These are phyloP conservation scores for Gaertneriomyces sp. DNA, from an alignment of 192 early-diverging fungal species.

Conservation along the genomic window DNA sequence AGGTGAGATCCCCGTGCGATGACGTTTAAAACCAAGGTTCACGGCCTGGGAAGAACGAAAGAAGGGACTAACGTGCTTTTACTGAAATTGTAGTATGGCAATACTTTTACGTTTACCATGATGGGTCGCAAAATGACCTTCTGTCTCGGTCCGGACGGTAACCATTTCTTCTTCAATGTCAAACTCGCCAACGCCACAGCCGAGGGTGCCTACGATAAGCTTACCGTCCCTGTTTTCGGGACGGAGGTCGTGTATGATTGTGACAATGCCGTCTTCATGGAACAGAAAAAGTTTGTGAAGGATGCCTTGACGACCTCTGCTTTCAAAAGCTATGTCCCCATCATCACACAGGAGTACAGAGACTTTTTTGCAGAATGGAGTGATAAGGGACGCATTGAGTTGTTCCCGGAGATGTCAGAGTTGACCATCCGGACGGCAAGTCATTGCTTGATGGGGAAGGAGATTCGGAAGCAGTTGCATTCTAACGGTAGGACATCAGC, in stretches of 20 bases:
- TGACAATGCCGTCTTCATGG: slow-evolving; percentile 87
- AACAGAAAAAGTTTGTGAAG: slow-evolving; percentile 99
- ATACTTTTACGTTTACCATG: slow-evolving; percentile 91
- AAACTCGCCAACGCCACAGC: slow-evolving; percentile 80
- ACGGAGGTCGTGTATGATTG: slow-evolving; percentile 95
- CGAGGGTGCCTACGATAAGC: slow-evolving; percentile 86
- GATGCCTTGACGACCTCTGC: slow-evolving; percentile 80
- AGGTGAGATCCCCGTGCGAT: slow-evolving; percentile 20
- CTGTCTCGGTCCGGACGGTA: slow-evolving; percentile 85
- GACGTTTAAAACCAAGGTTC: not conserved
- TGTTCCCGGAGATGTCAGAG: slow-evolving; percentile 79
- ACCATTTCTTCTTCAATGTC: slow-evolving; percentile 95
- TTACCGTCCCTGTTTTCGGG: slow-evolving; percentile 95
- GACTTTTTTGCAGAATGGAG: slow-evolving; percentile 69
- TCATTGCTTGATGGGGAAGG: slow-evolving; percentile 89
- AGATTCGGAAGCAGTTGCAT: slow-evolving; percentile 82
- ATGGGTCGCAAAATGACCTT: slow-evolving; percentile 86
- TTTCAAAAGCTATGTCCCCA: slow-evolving; percentile 83
- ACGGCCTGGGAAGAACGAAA: not conserved
- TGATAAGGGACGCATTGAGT: slow-evolving; percentile 49
- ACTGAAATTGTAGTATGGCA: slow-evolving; percentile 60
- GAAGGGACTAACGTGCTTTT: not conserved
- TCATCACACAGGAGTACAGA: slow-evolving; percentile 76
- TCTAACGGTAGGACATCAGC: slow-evolving; percentile 17
- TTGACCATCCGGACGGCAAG: slow-evolving; percentile 94